Conservation (phyloP, 1,284 basidiomycete genomes). For the Heterobasidion parviporum region DNA sequence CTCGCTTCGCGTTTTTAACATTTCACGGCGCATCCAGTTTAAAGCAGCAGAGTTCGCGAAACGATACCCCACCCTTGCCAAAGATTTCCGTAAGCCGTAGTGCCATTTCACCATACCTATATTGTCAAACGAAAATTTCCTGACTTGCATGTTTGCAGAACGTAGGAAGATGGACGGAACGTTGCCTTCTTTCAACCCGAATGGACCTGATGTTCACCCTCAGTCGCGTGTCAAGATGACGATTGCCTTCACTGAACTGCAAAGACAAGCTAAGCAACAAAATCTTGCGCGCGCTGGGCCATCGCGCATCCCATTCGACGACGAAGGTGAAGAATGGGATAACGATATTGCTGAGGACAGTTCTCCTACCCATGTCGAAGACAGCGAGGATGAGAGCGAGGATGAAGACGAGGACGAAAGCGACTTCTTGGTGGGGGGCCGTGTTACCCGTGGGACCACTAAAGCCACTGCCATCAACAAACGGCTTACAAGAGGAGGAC, state of each 20-base stretch:
- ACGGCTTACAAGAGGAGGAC: slow-evolving; percentile 6
- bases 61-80: slow-evolving; percentile 32
- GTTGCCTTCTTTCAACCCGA: slow-evolving; percentile 53
- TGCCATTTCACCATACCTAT: neutral
- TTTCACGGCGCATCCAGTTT: slow-evolving; percentile 12
- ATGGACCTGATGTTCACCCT: slow-evolving; percentile 50
- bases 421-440: neutral
- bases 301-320: slow-evolving; percentile 3
- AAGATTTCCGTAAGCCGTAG: slow-evolving; percentile 38
- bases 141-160: slow-evolving; percentile 3
- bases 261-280: slow-evolving; percentile 5
- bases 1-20: slow-evolving; percentile 6
- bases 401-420: slow-evolving; percentile 5
- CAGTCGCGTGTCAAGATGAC: slow-evolving; percentile 39
- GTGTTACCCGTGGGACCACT: neutral
- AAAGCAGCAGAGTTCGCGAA: slow-evolving; percentile 14
- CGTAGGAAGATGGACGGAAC: slow-evolving; percentile 30
- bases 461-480: neutral
- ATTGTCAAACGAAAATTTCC: neutral
- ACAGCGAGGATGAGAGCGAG: slow-evolving; percentile 1
- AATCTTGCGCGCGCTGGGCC: slow-evolving; percentile 1
- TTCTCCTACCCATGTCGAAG: slow-evolving; percentile 19
- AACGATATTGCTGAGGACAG: slow-evolving; percentile 22
- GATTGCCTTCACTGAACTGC: slow-evolving; percentile 15
- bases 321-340: slow-evolving; percentile 14